Percentiles rank a stretch among this genome's conserved stretches.
These are phyloP conservation scores for Viola odorata DNA, from an alignment of 345 rosid species.

Conservation along the genomic window DNA sequence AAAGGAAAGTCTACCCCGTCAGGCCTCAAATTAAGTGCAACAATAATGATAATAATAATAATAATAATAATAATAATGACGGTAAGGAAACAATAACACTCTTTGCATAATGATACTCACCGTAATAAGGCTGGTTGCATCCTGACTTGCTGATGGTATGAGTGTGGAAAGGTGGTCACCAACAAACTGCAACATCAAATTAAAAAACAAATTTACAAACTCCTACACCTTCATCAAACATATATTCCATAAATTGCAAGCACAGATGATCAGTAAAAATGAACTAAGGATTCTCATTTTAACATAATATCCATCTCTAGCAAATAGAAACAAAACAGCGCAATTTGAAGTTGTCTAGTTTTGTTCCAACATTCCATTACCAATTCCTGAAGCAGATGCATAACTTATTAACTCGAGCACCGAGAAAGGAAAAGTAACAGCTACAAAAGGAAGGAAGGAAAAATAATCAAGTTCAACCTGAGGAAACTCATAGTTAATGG, in stretches of 20 bases:
- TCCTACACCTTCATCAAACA: neutral
- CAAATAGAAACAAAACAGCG: no score
- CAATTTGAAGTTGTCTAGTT: no score
- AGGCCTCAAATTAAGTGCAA: no score
- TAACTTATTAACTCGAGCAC: neutral
- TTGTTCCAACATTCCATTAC: no score
- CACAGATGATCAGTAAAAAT: no score
- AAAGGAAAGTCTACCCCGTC: neutral
- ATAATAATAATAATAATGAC: neutral
- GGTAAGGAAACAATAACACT: neutral
- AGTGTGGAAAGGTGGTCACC: constrained; percentile 47
- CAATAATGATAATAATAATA: neutral
- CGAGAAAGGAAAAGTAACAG: neutral
- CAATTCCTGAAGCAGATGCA: neutral
- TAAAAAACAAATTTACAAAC: neutral
- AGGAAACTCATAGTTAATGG: constrained; percentile 75
- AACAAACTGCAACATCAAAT: constrained; percentile 38
- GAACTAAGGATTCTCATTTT: no score
- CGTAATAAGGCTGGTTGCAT: constrained; percentile 59
- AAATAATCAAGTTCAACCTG: constrained; percentile 8
- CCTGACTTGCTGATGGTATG: constrained; percentile 63
- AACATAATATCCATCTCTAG: no score
- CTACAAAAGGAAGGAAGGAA: neutral
- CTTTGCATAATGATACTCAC: constrained; percentile 28
- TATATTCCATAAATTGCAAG: no score